A percentile compares a stretch with the other conserved stretches of the same genome.
These are phyloP conservation scores for Debaryomyces maramus DNA, from an alignment of 805 yeast genomes.

Conservation along the genomic window DNA sequence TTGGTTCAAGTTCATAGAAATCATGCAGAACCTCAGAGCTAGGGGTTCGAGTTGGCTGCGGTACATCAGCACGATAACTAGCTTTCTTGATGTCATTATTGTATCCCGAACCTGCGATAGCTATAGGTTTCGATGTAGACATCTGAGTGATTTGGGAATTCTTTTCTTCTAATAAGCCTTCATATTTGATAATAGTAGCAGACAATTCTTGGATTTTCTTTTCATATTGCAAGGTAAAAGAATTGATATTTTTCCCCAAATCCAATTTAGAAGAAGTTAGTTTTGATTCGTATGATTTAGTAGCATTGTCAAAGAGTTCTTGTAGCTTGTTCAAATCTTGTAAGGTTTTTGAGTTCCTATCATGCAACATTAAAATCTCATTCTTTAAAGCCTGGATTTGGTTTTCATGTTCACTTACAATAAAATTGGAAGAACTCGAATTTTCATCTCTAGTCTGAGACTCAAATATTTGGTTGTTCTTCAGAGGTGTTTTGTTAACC, in stretches of 20 bases:
- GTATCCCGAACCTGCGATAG: constrained; percentile 15
- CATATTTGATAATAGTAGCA: constrained; percentile 30
- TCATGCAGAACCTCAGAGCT: background rate
- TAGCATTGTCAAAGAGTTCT: constrained; percentile 14
- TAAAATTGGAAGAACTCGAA: background rate
- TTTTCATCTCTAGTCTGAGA: background rate
- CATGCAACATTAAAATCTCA: constrained; percentile 19
- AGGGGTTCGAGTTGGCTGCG: background rate
- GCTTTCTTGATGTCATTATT: background rate
- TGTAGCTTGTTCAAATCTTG: constrained; percentile 17
- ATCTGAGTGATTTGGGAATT: constrained; percentile 34
- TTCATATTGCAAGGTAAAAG: constrained; percentile 29
- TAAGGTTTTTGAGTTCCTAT: constrained; percentile 18
- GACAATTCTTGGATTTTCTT: constrained; percentile 35
- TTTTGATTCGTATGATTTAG: constrained; percentile 23
- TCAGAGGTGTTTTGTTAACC: background rate
- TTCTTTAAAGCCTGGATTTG: constrained; percentile 14
- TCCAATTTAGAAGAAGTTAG: constrained; percentile 25
- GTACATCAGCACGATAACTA: background rate
- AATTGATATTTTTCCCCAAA: constrained; percentile 23
- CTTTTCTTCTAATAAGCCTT: constrained; percentile 37
- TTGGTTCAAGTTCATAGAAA: background rate
- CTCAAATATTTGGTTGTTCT: too few relatives aligned
- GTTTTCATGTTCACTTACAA: constrained; percentile 11
- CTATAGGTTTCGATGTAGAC: constrained; percentile 38